Base-by-base conservation (phyloP, 805 yeast genomes). In the Starmerella bombicola region DNA sequence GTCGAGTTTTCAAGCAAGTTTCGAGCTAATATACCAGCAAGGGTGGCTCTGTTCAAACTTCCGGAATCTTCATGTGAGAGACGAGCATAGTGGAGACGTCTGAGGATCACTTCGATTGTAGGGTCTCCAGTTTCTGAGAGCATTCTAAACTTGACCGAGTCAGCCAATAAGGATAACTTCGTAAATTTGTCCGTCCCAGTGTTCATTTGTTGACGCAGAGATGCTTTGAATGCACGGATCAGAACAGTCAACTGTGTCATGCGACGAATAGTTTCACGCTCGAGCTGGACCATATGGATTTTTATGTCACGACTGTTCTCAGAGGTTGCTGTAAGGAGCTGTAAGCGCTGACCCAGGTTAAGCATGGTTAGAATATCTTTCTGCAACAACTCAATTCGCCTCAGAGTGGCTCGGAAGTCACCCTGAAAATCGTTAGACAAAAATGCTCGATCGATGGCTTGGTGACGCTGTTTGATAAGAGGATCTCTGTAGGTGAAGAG, bases 401-500 rank as follows among this genome's bases (percentile, higher is more conserved):
- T 55, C 26, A 70, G 63, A 16, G 80, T 64, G 2, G 69, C 66
- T 0, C 60, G 45, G 30, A 77, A 56, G 48, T 83, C 79, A 28
- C 73, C 73, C 9, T 46, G 30, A 55, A 80, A 70, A 55, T 83
- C 86, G 23, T 80, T 71, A 3, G 83, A 73, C 47, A 86, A 66
- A 31, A 76, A 64, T 53, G 84, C 62, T 48, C 79, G 78, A 41
- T 76, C 77, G 23, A 82, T 64, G 28, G 70, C 69, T 40, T 80
- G 78, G 26, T 69, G 67, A 32, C 78, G 56, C 26, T 65, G 62
- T 45, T 73, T 72, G 33, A 71, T 69, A 48, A 70, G 68, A 4
- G 95, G 93, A 49, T 83, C 94, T 5, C 73, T 66, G 55, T 82
- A 83, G 24, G 82, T 65, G 43, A 88, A 54, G 33, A 86, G 61